phyloP scores from a whole-genome alignment of 2,329 filamentous ascomycete species.

The Beauveria caledonica region DNA sequence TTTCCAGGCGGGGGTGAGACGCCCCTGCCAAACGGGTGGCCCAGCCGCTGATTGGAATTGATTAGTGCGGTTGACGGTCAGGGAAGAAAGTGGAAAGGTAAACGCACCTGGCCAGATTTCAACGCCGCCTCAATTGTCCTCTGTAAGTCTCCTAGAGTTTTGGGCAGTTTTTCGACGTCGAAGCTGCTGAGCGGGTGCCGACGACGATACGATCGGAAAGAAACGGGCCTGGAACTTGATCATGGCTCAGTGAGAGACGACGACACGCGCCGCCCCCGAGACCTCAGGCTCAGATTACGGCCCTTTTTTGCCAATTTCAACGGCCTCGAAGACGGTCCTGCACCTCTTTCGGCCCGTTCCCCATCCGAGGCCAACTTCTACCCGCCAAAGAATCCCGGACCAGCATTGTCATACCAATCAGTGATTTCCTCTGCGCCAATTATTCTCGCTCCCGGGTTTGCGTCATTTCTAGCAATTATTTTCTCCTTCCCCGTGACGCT shows the following conservation, averaged over 20 bases:
- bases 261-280: not conserved
- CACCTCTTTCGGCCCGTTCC: slow-evolving; percentile 9
- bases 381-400: slow-evolving; percentile 1
- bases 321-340: not conserved
- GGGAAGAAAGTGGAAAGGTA: not conserved
- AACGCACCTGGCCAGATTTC: not conserved
- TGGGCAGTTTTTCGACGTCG: not conserved
- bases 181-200: not conserved
- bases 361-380: not conserved
- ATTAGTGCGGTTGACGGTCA: not conserved
- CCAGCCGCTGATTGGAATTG: not conserved
- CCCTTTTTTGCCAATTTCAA: not conserved
- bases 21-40: not conserved
- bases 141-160: not conserved
- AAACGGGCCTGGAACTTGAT: not conserved
- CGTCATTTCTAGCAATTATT: slow-evolving; percentile 2
- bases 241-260: not conserved
- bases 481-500: not conserved
- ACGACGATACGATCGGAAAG: not conserved
- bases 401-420: not conserved
- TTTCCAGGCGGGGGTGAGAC: slow-evolving; percentile 3
- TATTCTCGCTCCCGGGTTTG: not conserved
- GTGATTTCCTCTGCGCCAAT: not conserved
- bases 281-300: not conserved
- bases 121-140: not conserved